phyloP scores from a whole-genome alignment of 2,329 filamentous ascomycete species.

The Chaetomium olivaceum region DNA sequence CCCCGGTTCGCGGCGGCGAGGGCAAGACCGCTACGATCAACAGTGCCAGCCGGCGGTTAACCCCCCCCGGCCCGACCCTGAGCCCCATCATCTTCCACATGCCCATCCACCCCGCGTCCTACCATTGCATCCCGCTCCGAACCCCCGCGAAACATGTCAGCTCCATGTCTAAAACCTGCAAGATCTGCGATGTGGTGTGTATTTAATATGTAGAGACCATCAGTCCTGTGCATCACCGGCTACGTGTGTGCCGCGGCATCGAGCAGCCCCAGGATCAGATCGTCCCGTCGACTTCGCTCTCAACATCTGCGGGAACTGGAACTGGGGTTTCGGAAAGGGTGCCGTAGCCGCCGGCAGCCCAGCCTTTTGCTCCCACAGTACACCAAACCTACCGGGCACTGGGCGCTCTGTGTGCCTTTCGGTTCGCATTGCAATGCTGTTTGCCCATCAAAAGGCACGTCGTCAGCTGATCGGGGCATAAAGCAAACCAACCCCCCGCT shows the following conservation, averaged over 20 bases:
- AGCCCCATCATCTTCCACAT: not conserved
- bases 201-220: not conserved
- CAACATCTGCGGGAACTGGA: not conserved
- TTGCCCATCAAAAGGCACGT: not conserved
- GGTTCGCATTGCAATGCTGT: slow-evolving; percentile 1
- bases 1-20: not conserved
- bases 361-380: not conserved
- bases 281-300: not conserved
- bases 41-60: not conserved
- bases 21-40: not conserved
- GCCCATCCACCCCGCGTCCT: not conserved
- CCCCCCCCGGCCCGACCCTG: not conserved
- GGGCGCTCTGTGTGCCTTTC: not conserved
- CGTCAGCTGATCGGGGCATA: not conserved
- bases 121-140: not conserved
- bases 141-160: not conserved
- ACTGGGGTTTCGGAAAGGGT: not conserved
- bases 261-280: not conserved
- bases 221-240: not conserved
- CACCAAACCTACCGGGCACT: not conserved
- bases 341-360: too few relatives aligned
- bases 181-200: not conserved
- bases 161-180: not conserved
- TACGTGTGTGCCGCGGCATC: not conserved
- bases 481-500: not conserved